A percentile compares a stretch with the other conserved stretches of the same genome.
Conservation (phyloP, 2,329 filamentous ascomycete species). For the Pochonia chlamydosporia region DNA sequence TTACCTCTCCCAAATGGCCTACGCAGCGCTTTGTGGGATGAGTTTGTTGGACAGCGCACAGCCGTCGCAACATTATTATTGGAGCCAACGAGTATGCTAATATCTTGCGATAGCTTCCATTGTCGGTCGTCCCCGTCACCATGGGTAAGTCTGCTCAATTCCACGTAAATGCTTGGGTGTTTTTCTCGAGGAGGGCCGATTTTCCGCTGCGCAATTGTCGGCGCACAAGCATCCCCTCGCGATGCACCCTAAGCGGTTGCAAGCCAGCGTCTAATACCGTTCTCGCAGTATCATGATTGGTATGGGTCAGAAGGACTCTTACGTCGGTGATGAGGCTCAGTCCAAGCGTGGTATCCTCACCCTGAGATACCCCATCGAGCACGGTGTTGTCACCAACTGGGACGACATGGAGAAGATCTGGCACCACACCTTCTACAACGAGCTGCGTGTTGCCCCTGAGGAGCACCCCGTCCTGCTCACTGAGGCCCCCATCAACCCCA, state of each 20-base stretch:
- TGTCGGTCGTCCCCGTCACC: slow-evolving; percentile 98
- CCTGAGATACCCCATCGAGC: slow-evolving; percentile 98
- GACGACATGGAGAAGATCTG: slow-evolving; percentile 99
- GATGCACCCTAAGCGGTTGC: neutral
- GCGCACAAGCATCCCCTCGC: neutral
- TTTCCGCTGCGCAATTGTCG: neutral
- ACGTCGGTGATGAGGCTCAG: slow-evolving; percentile 99
- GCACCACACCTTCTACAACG: slow-evolving; percentile 99
- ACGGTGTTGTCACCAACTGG: slow-evolving; percentile 99
- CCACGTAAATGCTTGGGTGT: too few species aligned
- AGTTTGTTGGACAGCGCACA: slow-evolving; percentile 7
- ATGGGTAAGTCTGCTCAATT: slow-evolving; percentile 69
- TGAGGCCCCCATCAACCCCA: slow-evolving; percentile 99
- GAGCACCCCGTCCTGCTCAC: slow-evolving; percentile 99
- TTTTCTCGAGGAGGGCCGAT: neutral
- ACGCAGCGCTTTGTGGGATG: slow-evolving; percentile 10
- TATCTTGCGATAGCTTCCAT: slow-evolving; percentile 70
- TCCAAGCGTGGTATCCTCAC: slow-evolving; percentile 99
- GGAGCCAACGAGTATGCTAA: slow-evolving; percentile 27
- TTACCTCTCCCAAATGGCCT: slow-evolving; percentile 6
- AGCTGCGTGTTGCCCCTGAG: slow-evolving; percentile 98
- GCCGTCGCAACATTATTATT: neutral
- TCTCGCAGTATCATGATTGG: slow-evolving; percentile 95
- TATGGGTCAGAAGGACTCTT: slow-evolving; percentile 99
- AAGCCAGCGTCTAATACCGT: slow-evolving; percentile 9